Conservation (phyloP, 305 asterid species). For the Fraxinus angustifolia region DNA sequence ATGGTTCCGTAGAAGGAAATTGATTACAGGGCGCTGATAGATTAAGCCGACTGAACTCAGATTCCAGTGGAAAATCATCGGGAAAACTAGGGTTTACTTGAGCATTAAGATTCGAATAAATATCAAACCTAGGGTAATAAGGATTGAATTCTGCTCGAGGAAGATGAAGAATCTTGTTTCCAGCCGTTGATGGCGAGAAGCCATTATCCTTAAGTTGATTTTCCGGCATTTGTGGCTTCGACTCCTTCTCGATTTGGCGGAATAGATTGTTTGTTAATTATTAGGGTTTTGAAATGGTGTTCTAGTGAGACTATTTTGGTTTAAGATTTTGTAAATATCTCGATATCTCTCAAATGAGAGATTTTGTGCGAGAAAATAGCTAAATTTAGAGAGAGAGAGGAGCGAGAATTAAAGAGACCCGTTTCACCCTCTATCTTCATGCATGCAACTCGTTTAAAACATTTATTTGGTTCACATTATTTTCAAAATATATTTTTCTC, state of each 20-base stretch:
- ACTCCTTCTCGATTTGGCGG: not conserved
- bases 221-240: not conserved
- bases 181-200: not conserved
- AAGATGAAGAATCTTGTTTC: not conserved
- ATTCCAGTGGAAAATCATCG: slow-evolving; percentile 12
- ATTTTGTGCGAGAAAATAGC: not conserved
- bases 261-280: not conserved
- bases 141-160: not conserved
- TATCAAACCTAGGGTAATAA: not conserved
- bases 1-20: not conserved
- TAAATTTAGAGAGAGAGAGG: not conserved
- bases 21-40: not conserved
- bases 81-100: slow-evolving; percentile 6
- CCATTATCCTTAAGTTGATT: not conserved
- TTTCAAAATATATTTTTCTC: too few relatives aligned
- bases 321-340: not conserved
- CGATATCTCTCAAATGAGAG: not conserved
- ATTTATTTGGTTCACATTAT: too few relatives aligned
- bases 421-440: not conserved
- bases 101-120: not conserved
- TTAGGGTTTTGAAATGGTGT: not conserved
- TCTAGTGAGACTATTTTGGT: not conserved
- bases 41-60: slow-evolving; percentile 16
- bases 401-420: not conserved
- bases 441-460: not conserved